Evolutionary conservation across 495 filamentous ascomycete species (phyloP).

Genomic region (Evansstolkia leycettana): DNA sequence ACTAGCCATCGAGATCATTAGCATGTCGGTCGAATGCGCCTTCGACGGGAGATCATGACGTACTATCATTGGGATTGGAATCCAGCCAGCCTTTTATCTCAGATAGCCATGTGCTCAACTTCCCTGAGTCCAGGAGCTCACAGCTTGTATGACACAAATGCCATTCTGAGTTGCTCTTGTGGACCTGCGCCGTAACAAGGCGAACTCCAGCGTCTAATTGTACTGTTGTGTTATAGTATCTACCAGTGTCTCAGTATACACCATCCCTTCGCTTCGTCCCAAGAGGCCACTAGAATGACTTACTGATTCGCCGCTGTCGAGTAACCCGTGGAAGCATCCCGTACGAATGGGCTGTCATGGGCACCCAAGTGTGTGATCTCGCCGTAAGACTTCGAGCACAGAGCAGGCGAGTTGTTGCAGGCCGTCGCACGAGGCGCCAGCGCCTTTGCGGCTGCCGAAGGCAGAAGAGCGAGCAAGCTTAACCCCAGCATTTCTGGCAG

Average conservation of each 20-base stretch:
- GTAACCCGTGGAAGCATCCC: conserved; percentile 36
- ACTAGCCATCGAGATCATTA: conserved; percentile 24
- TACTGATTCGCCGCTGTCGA: conserved; percentile 52
- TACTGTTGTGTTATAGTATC: conserved; percentile 56
- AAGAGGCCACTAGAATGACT: conserved; percentile 4
- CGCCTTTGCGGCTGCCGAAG: conserved; percentile 18
- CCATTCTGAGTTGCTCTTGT: conserved; percentile 43
- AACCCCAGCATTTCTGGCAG: conserved; percentile 26
- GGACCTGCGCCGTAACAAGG: conserved; percentile 60
- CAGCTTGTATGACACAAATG: conserved; percentile 58
- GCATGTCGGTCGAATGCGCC: not conserved
- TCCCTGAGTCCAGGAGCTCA: conserved; percentile 51
- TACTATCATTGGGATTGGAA: conserved; percentile 51
- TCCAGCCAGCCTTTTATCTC: conserved; percentile 59
- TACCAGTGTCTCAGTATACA: conserved; percentile 5
- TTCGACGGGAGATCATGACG: conserved; percentile 1
- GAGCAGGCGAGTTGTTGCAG: conserved; percentile 51
- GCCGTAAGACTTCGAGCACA: conserved; percentile 47
- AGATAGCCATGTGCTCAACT: conserved; percentile 47
- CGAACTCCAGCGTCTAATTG: conserved; percentile 61
- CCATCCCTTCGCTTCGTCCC: not conserved
- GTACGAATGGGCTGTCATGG: conserved; percentile 50
- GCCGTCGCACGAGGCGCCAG: conserved; percentile 23
- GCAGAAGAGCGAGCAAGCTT: conserved; percentile 18
- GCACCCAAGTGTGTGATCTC: conserved; percentile 54